These are phyloP conservation scores for Gossypium sturtianum DNA, from an alignment of 345 rosid species.

Conservation along the genomic window DNA sequence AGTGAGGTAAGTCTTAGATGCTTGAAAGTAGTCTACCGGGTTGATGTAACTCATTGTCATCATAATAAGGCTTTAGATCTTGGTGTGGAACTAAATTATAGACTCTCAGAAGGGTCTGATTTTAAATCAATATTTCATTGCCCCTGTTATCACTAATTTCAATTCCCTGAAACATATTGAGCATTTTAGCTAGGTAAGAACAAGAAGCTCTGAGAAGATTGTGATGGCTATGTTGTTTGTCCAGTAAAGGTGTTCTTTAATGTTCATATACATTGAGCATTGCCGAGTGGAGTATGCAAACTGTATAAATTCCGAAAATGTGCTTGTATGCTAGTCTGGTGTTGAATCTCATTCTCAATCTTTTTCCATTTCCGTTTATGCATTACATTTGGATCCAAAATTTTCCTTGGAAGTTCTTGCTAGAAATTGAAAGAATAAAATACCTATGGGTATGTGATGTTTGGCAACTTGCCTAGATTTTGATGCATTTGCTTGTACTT, in stretches of 20 bases:
- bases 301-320: background rate
- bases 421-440: background rate
- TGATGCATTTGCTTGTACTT: background rate
- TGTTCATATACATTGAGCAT: background rate
- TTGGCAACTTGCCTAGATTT: background rate
- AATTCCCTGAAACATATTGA: background rate
- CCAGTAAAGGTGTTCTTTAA: background rate
- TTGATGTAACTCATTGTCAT: background rate
- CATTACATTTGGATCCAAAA: background rate
- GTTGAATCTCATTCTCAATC: background rate
- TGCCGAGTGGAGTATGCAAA: background rate
- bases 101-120: too few relatives aligned
- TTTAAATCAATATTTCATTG: too few relatives aligned
- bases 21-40: background rate
- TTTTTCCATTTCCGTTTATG: background rate
- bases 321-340: background rate
- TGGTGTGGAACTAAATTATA: background rate
- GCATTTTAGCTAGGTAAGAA: background rate
- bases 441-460: background rate
- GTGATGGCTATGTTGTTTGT: background rate
- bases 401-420: background rate
- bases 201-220: background rate
- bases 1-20: constrained; percentile 27
- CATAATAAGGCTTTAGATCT: background rate
- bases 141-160: too few relatives aligned